Conservation (phyloP, 2,329 filamentous ascomycete species). For the Monilinia fructicola region DNA sequence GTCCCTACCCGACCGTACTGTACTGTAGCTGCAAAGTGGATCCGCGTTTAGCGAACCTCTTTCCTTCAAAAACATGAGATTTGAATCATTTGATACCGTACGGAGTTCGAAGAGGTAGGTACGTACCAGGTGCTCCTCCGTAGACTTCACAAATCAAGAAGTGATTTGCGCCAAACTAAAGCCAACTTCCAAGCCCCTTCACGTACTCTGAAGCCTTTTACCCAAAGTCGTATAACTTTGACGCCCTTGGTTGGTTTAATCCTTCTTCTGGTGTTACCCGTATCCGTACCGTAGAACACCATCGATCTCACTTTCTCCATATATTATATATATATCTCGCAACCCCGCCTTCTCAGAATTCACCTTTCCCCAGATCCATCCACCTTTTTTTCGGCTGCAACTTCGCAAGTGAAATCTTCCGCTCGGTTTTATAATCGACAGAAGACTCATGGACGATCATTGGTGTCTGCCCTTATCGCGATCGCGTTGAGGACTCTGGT, state of each 20-base stretch:
- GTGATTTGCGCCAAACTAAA: conserved; percentile 19
- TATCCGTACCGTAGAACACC: not conserved
- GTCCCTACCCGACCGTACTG: no score
- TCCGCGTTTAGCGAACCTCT: conserved; percentile 19
- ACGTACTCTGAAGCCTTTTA: not conserved
- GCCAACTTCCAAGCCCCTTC: conserved; percentile 15
- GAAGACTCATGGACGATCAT: conserved; percentile 53
- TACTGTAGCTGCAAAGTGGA: not conserved
- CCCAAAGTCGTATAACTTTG: conserved; percentile 1
- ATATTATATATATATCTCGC: conserved; percentile 25
- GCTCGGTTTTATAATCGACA: conserved; percentile 32
- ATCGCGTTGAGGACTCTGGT: conserved; percentile 61
- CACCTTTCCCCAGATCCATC: conserved; percentile 18
- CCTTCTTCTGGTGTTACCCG: conserved; percentile 11
- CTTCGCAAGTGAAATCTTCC: conserved; percentile 30
- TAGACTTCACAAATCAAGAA: conserved; percentile 17
- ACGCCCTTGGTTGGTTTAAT: conserved; percentile 15
- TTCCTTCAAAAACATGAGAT: conserved; percentile 5
- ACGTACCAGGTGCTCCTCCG: not conserved
- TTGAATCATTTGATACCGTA: not conserved
- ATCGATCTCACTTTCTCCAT: conserved; percentile 2
- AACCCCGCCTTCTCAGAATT: conserved; percentile 30
- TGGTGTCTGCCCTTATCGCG: conserved; percentile 55
- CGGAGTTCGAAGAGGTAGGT: no score
- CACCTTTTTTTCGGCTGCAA: conserved; percentile 37